A percentile compares a stretch with the other conserved stretches of the same genome.
Evolutionary conservation across 2,329 filamentous ascomycete species (phyloP).

Genomic region (Scytalidium lignicola): DNA sequence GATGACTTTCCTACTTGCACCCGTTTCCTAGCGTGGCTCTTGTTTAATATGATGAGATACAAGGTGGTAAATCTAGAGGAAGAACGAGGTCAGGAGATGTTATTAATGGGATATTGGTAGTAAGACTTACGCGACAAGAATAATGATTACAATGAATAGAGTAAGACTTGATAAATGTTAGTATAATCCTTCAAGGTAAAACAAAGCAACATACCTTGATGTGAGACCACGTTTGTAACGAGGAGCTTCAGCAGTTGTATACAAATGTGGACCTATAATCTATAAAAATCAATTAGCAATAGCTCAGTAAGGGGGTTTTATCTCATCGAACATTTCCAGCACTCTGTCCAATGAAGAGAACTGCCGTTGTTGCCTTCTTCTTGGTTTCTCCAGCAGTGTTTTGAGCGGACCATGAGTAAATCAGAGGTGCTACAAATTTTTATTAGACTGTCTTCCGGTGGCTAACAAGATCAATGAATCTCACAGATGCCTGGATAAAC

Average conservation of each 20-base stretch:
- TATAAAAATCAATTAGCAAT: conserved; percentile 6
- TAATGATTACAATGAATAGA: conserved; percentile 55
- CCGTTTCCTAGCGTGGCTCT: conserved; percentile 46
- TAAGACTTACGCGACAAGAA: conserved; percentile 38
- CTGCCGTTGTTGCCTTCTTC: conserved; percentile 58
- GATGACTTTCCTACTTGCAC: conserved; percentile 55
- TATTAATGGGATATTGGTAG: conserved; percentile 6
- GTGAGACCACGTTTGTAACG: conserved; percentile 52
- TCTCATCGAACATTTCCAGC: conserved; percentile 50
- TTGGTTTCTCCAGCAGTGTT: conserved; percentile 68
- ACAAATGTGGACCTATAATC: conserved; percentile 60
- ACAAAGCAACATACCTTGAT: conserved; percentile 38
- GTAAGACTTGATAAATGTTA: conserved; percentile 33
- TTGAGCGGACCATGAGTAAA: conserved; percentile 56
- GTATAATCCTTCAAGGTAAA: not conserved
- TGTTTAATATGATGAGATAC: conserved; percentile 50
- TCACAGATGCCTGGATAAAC: conserved; percentile 53
- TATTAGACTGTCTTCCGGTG: conserved; percentile 8
- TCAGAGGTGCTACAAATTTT: conserved; percentile 45
- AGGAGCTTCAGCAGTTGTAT: conserved; percentile 55
- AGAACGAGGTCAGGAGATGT: conserved; percentile 8
- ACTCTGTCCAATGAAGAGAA: conserved; percentile 61
- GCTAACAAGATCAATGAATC: conserved; percentile 8
- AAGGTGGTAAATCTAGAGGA: conserved; percentile 28
- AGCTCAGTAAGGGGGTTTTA: not conserved